A percentile compares a stretch with the other conserved stretches of the same genome.
phyloP scores from a whole-genome alignment of 306 rosid species.

The Acacia confusa region DNA sequence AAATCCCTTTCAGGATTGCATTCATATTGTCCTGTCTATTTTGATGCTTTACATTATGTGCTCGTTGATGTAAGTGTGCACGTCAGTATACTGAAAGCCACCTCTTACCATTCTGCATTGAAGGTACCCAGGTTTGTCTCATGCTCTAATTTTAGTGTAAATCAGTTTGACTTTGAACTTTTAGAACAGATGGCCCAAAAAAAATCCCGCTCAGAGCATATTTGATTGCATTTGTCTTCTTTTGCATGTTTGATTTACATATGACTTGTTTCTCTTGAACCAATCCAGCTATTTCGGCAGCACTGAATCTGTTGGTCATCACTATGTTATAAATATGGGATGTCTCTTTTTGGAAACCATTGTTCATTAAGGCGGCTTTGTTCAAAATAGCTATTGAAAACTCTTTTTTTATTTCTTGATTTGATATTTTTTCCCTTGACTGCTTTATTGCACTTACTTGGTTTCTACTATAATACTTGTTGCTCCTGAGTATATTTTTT shows the following conservation, averaged over 20 bases:
- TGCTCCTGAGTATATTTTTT: background rate
- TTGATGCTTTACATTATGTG: conserved; percentile 81
- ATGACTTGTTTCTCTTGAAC: conserved; percentile 19
- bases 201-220: conserved; percentile 12
- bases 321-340: conserved; percentile 41
- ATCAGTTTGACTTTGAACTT: conserved; percentile 16
- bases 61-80: conserved; percentile 82
- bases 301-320: conserved; percentile 39
- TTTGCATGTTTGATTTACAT: conserved; percentile 21
- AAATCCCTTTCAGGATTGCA: conserved; percentile 85
- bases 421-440: conserved; percentile 8
- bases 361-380: background rate
- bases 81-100: conserved; percentile 62
- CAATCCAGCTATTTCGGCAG: conserved; percentile 47
- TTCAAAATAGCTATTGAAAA: background rate
- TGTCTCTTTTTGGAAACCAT: conserved; percentile 6
- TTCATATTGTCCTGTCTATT: conserved; percentile 85
- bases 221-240: conserved; percentile 11
- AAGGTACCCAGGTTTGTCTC: conserved; percentile 72
- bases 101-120: conserved; percentile 34
- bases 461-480: background rate
- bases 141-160: conserved; percentile 30
- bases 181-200: background rate
- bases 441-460: background rate
- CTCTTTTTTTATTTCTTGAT: conserved; percentile 1